Base-by-base conservation (phyloP, 2,329 filamentous ascomycete genomes). In the Trichoderma sp. region DNA sequence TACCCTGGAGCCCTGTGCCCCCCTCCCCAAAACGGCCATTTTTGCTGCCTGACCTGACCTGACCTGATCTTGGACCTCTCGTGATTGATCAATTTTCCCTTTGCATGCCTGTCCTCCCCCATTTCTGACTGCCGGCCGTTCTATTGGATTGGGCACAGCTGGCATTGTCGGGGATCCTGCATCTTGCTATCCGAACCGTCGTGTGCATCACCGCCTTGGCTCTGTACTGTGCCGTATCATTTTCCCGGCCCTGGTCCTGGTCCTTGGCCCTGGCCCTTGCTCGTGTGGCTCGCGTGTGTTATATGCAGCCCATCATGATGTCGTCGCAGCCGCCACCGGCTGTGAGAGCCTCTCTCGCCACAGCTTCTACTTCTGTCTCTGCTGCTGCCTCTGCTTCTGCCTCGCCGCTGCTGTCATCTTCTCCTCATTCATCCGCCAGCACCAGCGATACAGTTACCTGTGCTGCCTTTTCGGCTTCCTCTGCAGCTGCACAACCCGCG, bases 211-310 rank as follows among this genome's bases (percentile, higher is more conserved):
- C 19, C n/a, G n/a, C 27, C 29, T 54, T 4, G 4, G 7, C 29
- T 4, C 29, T 48, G 42, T 15, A 17, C 29, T 34, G 9, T 54
- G 29, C 39, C 17, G 39, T 42, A n/a, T n/a, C 39, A 42, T n/a
- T n/a, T n/a, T 54, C 29, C 32, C 17, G n/a, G 50, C 17, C 27
- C 17, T 54, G 42, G 42, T 17, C 45, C 22, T 37, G 32, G 48
- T 22, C 17, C 59, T 53, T 19, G 45, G n/a, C n/a, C 45, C 22
- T 37, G 32, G 48, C 32, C 17, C 59, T 53, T 19, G 45, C 12
- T 37, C 27, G 27, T 64, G 61, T 64, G 61, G 61, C 61, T 65
- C 61, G 61, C 54, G 61, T 56, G 52, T 64, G 50, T 34, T 64
- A 37, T 15, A 52, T 48, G 34, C 61, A 57, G 52, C 61, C 52